A percentile compares a stretch with the other conserved stretches of the same genome.
Conservation (phyloP, 2,329 filamentous ascomycete species). For the Domatiomyces globalis region DNA sequence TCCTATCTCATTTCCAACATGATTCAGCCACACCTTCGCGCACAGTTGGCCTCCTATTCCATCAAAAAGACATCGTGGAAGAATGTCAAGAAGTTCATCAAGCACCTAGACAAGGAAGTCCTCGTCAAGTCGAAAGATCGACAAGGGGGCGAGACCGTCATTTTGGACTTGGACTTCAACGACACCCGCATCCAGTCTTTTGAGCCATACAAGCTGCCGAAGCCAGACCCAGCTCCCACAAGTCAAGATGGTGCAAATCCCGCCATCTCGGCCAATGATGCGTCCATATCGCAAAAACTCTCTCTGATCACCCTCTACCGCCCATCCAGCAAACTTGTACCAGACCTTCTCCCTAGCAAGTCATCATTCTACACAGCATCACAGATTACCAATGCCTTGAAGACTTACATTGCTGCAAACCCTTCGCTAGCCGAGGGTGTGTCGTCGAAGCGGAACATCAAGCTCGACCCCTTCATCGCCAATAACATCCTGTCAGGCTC, state of each 20-base stretch:
- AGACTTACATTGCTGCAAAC: slow-evolving; percentile 38
- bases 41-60: slow-evolving; percentile 44
- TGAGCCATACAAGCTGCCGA: slow-evolving; percentile 48
- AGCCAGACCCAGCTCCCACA: slow-evolving; percentile 36
- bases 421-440: slow-evolving; percentile 9
- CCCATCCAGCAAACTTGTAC: slow-evolving; percentile 43
- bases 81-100: slow-evolving; percentile 56
- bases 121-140: slow-evolving; percentile 53
- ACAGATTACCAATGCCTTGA: slow-evolving; percentile 44
- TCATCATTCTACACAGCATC: slow-evolving; percentile 45
- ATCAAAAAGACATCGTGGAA: slow-evolving; percentile 61
- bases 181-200: slow-evolving; percentile 42
- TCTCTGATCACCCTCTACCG: slow-evolving; percentile 40
- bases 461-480: slow-evolving; percentile 47
- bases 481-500: slow-evolving; percentile 43
- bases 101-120: slow-evolving; percentile 48
- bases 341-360: slow-evolving; percentile 38
- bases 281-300: slow-evolving; percentile 30
- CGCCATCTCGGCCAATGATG: slow-evolving; percentile 23
- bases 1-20: slow-evolving; percentile 50
- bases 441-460: slow-evolving; percentile 41
- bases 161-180: slow-evolving; percentile 51
- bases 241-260: slow-evolving; percentile 24
- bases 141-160: slow-evolving; percentile 48
- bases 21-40: slow-evolving; percentile 52